Conservation (phyloP, 306 rosid genomes). For the Cucurbita moschata region DNA sequence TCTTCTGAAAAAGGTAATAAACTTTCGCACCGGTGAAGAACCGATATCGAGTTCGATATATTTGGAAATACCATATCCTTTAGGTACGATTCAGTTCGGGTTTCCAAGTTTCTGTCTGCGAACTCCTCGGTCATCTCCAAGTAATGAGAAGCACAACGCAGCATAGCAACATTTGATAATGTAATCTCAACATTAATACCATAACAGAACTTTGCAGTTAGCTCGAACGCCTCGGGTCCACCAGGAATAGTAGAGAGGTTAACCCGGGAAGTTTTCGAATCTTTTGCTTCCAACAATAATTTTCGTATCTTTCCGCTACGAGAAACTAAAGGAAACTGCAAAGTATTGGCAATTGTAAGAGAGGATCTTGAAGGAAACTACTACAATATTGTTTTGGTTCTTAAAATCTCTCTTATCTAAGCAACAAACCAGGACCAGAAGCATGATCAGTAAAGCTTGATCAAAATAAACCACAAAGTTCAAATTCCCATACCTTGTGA, state of each 20-base stretch:
- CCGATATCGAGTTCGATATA: conserved; percentile 58
- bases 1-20: conserved; percentile 74
- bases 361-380: not conserved
- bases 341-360: not conserved
- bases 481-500: conserved; percentile 51
- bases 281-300: conserved; percentile 67
- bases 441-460: not conserved
- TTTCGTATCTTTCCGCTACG: conserved; percentile 78
- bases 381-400: not conserved
- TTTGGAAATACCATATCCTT: conserved; percentile 57
- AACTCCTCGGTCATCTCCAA: conserved; percentile 89
- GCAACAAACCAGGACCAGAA: not conserved
- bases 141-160: conserved; percentile 56
- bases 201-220: conserved; percentile 86
- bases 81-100: conserved; percentile 47
- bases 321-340: conserved; percentile 93
- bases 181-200: conserved; percentile 63
- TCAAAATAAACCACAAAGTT: not conserved
- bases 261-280: conserved; percentile 50
- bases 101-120: conserved; percentile 59
- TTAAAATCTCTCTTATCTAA: not conserved
- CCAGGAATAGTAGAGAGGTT: conserved; percentile 59
- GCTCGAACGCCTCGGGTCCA: conserved; percentile 78
- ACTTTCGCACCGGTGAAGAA: conserved; percentile 73
- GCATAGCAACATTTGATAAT: conserved; percentile 60